These are phyloP conservation scores for Pseudogymnoascus sp. DNA, from an alignment of 2,329 filamentous ascomycete genomes.

Conservation along the genomic window DNA sequence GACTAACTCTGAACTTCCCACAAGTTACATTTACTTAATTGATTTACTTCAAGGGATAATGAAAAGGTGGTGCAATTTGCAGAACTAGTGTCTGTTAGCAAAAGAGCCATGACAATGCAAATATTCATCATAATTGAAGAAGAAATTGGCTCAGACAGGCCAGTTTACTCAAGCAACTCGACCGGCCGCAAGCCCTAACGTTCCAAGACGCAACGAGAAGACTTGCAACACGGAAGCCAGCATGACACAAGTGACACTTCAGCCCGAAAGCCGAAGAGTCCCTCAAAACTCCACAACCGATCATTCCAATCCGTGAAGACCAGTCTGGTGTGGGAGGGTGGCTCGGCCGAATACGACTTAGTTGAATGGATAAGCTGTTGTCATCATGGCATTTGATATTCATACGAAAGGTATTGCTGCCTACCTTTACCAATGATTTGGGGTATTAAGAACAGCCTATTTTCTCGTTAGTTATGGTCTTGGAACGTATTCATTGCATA, in stretches of 20 bases:
- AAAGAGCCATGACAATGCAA: neutral
- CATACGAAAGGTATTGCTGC: conserved; percentile 9
- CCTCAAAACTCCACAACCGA: conserved; percentile 62
- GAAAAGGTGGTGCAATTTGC: neutral
- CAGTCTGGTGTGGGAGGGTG: conserved; percentile 65
- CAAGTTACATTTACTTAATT: neutral
- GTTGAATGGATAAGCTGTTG: conserved; percentile 71
- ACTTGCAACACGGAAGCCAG: conserved; percentile 49
- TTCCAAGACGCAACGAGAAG: conserved; percentile 51
- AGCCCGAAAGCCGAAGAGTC: conserved; percentile 23
- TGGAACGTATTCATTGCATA: neutral
- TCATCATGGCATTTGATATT: conserved; percentile 39
- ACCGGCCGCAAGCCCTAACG: conserved; percentile 44
- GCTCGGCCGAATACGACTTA: conserved; percentile 57
- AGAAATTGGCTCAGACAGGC: conserved; percentile 50
- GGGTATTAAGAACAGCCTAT: neutral
- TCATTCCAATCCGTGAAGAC: conserved; percentile 47
- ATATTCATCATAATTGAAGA: neutral
- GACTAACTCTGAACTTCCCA: neutral
- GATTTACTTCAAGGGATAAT: neutral
- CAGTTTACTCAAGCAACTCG: conserved; percentile 59
- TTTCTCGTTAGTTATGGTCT: neutral
- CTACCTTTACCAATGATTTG: conserved; percentile 16
- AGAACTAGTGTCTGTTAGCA: conserved; percentile 1
- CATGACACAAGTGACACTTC: conserved; percentile 38